These are phyloP conservation scores for Irpex rosettiformis DNA, from an alignment of 1,284 basidiomycete genomes.

Conservation along the genomic window DNA sequence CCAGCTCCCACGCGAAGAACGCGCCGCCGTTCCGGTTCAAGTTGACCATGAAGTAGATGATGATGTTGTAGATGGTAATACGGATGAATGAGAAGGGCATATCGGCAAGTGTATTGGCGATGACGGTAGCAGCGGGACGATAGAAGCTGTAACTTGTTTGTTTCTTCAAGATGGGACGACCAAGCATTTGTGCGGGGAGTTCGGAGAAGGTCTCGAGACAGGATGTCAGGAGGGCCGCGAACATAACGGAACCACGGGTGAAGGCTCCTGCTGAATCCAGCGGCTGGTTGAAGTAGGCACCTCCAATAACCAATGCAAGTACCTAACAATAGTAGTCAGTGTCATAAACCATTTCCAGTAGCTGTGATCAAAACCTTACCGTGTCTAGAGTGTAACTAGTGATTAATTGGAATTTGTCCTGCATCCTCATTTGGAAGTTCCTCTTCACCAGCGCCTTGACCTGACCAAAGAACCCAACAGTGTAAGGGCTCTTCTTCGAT, in stretches of 20 bases:
- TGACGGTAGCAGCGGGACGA: constrained; percentile 68
- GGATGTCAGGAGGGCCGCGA: constrained; percentile 70
- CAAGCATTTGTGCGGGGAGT: constrained; percentile 71
- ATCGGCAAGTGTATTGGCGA: constrained; percentile 76
- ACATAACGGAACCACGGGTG: constrained; percentile 84
- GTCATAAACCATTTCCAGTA: neutral
- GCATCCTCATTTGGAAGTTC: constrained; percentile 76
- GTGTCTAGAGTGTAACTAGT: constrained; percentile 63
- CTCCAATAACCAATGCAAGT: constrained; percentile 76
- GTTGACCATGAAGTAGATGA: constrained; percentile 75
- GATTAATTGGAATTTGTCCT: constrained; percentile 80
- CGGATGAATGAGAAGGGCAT: constrained; percentile 70
- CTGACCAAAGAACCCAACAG: constrained; percentile 76
- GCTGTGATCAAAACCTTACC: constrained; percentile 31
- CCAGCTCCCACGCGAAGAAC: constrained; percentile 73
- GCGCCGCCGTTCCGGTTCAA: constrained; percentile 58
- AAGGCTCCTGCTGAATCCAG: constrained; percentile 78
- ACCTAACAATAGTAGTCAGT: constrained; percentile 20
- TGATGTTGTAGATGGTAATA: constrained; percentile 62
- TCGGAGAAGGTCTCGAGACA: constrained; percentile 76
- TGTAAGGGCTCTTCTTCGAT: constrained; percentile 84
- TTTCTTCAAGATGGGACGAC: constrained; percentile 70
- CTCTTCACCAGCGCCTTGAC: constrained; percentile 70
- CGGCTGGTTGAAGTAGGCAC: constrained; percentile 72
- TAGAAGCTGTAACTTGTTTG: constrained; percentile 83